A percentile compares a stretch with the other conserved stretches of the same genome.
Conservation (phyloP, 2,329 filamentous ascomycete genomes). For the Paecilomyces formosus region DNA sequence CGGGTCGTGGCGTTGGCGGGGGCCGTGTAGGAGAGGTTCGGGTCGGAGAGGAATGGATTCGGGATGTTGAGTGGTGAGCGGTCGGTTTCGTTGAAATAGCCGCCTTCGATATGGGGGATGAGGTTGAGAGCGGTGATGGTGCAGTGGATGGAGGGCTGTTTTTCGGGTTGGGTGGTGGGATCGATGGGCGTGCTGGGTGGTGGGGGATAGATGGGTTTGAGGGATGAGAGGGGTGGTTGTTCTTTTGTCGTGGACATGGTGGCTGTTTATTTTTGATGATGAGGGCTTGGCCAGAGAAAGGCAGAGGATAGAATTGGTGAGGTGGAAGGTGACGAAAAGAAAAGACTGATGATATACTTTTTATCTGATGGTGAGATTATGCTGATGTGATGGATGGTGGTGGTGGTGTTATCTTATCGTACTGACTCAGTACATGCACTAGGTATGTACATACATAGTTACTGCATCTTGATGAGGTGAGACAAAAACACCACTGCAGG, state of each 20-base stretch:
- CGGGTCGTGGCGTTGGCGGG: constrained; percentile 15
- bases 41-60: constrained; percentile 42
- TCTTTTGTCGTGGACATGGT: constrained; percentile 8
- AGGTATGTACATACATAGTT: too few relatives aligned
- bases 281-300: not conserved
- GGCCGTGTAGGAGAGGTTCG: constrained; percentile 23
- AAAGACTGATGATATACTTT: not conserved
- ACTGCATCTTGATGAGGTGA: not conserved
- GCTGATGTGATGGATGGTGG: not conserved
- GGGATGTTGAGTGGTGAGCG: constrained; percentile 45
- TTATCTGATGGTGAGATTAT: not conserved
- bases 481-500: not conserved
- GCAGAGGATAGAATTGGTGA: not conserved
- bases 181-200: constrained; percentile 4
- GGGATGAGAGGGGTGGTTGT: constrained; percentile 5
- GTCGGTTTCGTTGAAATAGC: constrained; percentile 59
- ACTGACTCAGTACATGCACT: too few relatives aligned
- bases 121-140: constrained; percentile 43
- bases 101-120: constrained; percentile 54
- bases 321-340: not conserved
- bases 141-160: constrained; percentile 24
- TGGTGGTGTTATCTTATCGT: not conserved
- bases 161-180: constrained; percentile 12
- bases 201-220: constrained; percentile 19
- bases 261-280: not conserved